Evolutionary conservation across 768 basidiomycete species (phyloP).

Genomic region (Lentinula boryana): DNA sequence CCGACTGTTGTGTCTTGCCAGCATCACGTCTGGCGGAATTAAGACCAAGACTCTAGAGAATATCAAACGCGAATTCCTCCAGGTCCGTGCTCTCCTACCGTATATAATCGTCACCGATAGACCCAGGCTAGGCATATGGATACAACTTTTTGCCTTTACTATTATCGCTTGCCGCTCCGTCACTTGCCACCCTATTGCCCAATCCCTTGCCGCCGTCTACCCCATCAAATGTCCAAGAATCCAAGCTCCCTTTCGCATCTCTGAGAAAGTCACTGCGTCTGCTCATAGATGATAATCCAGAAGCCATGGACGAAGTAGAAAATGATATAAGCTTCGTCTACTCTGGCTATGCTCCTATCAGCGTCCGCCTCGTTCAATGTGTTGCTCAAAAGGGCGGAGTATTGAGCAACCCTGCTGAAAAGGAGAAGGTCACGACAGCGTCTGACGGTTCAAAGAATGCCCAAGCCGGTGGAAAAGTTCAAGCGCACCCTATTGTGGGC

Average conservation of each 20-base stretch:
- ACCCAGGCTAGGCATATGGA: constrained; percentile 55
- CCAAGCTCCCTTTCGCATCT: constrained; percentile 65
- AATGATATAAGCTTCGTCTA: constrained; percentile 96
- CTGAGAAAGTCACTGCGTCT: constrained; percentile 83
- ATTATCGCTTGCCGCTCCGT: constrained; percentile 55
- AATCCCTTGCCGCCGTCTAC: constrained; percentile 58
- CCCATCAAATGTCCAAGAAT: constrained; percentile 28
- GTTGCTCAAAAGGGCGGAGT: constrained; percentile 88
- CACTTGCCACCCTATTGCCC: constrained; percentile 63
- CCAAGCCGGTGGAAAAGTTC: constrained; percentile 44
- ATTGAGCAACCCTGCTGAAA: constrained; percentile 71
- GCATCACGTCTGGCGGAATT: constrained; percentile 79
- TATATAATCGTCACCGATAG: constrained; percentile 11
- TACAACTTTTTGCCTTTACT: constrained; percentile 67
- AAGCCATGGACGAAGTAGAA: constrained; percentile 75
- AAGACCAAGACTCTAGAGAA: constrained; percentile 83
- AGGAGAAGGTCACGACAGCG: constrained; percentile 30
- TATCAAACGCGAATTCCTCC: constrained; percentile 87
- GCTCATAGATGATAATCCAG: constrained; percentile 83
- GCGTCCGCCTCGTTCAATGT: constrained; percentile 88
- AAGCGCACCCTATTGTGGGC: constrained; percentile 88
- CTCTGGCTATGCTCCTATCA: constrained; percentile 95
- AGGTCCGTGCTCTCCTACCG: constrained; percentile 30
- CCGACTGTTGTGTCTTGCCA: constrained; percentile 80
- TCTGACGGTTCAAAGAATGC: constrained; percentile 14